Percentiles rank a stretch among this genome's conserved stretches.
Evolutionary conservation across 495 filamentous ascomycete species (phyloP).

Genomic region (Podospora tetraspora): DNA sequence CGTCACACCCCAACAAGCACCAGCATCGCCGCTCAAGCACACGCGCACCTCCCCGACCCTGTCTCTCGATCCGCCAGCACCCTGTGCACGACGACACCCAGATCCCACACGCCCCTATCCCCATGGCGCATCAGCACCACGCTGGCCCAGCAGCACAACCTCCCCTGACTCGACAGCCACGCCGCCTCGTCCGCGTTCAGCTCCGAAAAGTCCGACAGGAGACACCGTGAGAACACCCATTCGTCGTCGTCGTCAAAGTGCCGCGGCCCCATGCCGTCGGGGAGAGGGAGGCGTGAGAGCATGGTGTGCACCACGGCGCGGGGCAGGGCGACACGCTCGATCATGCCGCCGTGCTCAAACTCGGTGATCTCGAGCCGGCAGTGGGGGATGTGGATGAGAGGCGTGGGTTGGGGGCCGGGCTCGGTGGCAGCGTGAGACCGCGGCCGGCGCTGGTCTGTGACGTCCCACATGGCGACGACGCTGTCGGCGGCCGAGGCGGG

Average conservation of each 20-base stretch:
- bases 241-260: conserved; percentile 29
- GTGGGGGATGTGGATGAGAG: conserved; percentile 25
- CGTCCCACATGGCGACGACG: not conserved
- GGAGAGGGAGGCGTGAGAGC: conserved; percentile 13
- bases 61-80: conserved; percentile 11
- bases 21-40: not conserved
- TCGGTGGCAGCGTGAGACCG: not conserved
- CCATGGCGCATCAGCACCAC: conserved; percentile 15
- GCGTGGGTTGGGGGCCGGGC: not conserved
- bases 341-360: not conserved
- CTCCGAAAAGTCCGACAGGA: conserved; percentile 26
- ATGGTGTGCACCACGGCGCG: conserved; percentile 16
- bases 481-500: not conserved
- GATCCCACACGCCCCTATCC: conserved; percentile 7
- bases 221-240: conserved; percentile 29
- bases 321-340: conserved; percentile 23
- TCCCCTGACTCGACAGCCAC: conserved; percentile 16
- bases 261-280: not conserved
- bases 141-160: conserved; percentile 30
- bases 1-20: not conserved
- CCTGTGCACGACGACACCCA: conserved; percentile 14
- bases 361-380: conserved; percentile 19
- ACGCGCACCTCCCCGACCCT: conserved; percentile 1
- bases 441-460: not conserved
- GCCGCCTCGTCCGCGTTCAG: conserved; percentile 22